Evolutionary conservation across 371 early-diverging fungal species (phyloP).

Genomic region (Rhizopus microsporus): DNA sequence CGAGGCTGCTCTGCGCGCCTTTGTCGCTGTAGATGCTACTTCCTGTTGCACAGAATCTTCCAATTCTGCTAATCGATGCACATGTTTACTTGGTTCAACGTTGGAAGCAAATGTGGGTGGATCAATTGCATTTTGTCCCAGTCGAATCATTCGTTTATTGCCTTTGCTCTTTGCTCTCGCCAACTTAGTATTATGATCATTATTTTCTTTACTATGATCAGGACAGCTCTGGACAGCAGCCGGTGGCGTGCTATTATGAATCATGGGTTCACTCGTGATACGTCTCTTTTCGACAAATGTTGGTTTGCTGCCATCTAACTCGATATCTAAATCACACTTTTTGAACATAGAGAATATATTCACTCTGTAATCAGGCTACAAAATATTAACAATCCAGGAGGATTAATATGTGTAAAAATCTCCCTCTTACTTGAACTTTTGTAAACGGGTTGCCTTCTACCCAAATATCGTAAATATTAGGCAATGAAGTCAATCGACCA

Average conservation of each 20-base stretch:
- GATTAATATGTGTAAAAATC: not conserved
- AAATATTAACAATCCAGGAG: not conserved
- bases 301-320: slow-evolving; percentile 60
- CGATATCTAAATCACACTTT: slow-evolving; percentile 48
- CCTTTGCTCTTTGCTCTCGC: slow-evolving; percentile 31
- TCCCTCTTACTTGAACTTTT: slow-evolving; percentile 40
- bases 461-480: slow-evolving; percentile 63
- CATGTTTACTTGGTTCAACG: slow-evolving; percentile 26
- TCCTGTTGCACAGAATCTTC: slow-evolving; percentile 37
- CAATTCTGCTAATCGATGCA: slow-evolving; percentile 49
- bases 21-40: slow-evolving; percentile 12
- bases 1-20: slow-evolving; percentile 27
- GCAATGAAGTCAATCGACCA: slow-evolving; percentile 56
- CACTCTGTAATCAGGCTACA: slow-evolving; percentile 57
- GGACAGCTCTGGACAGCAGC: slow-evolving; percentile 14
- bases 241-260: slow-evolving; percentile 20
- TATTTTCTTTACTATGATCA: not conserved
- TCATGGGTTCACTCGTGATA: slow-evolving; percentile 15
- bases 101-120: slow-evolving; percentile 14
- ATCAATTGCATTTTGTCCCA: slow-evolving; percentile 26
- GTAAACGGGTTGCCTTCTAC: slow-evolving; percentile 66
- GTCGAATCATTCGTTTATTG: slow-evolving; percentile 38
- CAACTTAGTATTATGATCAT: slow-evolving; percentile 10
- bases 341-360: slow-evolving; percentile 56
- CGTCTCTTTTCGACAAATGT: slow-evolving; percentile 53